These are phyloP conservation scores for Knufia petricola DNA, from an alignment of 2,329 filamentous ascomycete genomes.

Conservation along the genomic window DNA sequence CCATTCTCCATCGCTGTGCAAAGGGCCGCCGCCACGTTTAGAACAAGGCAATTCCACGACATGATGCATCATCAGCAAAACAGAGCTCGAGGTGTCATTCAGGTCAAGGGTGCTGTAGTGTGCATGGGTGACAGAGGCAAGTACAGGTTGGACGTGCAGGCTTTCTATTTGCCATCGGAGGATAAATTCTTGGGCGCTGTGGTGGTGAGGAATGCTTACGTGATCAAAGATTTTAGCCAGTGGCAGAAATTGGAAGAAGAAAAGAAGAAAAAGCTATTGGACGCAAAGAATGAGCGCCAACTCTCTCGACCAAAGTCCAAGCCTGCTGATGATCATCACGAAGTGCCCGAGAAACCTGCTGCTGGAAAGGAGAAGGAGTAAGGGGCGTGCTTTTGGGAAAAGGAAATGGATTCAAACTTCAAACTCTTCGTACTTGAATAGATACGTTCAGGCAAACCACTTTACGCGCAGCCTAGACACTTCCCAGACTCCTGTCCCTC, in stretches of 20 bases:
- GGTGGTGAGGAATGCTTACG: slow-evolving; percentile 1
- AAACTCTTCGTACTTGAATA: not conserved
- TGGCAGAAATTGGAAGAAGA: slow-evolving; percentile 2
- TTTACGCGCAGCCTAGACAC: no score
- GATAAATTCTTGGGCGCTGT: slow-evolving; percentile 5
- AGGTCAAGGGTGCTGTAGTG: slow-evolving; percentile 13
- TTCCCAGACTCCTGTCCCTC: no score
- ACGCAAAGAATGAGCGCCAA: not conserved
- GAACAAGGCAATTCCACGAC: not conserved
- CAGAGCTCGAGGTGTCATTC: slow-evolving; percentile 6
- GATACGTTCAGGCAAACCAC: no score
- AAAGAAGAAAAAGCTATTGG: slow-evolving; percentile 6
- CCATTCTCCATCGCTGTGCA: slow-evolving; percentile 2
- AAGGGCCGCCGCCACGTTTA: not conserved
- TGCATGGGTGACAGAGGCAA: slow-evolving; percentile 16
- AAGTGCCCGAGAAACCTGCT: not conserved
- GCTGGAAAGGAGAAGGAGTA: slow-evolving; percentile 4
- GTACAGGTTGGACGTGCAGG: slow-evolving; percentile 13
- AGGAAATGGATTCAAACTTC: no score
- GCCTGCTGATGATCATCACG: not conserved
- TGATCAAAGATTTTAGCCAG: slow-evolving; percentile 4
- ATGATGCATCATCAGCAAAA: not conserved
- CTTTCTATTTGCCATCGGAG: slow-evolving; percentile 15
- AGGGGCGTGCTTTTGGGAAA: no score
- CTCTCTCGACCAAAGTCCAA: not conserved